Base-by-base conservation (phyloP, 768 basidiomycete species). In the Xanthoconium stramineum region DNA sequence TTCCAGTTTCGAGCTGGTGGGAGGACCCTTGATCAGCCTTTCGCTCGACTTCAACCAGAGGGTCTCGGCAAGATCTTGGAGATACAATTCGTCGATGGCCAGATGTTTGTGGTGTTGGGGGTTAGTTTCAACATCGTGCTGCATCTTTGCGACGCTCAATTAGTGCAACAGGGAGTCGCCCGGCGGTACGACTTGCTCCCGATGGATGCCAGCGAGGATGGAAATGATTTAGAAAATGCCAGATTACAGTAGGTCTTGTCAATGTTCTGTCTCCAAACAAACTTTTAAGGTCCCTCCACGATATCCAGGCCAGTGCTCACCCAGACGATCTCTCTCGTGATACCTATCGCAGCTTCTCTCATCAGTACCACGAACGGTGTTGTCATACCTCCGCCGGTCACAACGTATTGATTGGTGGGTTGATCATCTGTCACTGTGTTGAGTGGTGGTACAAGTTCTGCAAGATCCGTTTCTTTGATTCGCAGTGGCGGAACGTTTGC, bases 81-180 rank as follows among this genome's bases (percentile, higher is more conserved):
- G 0, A 61, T 64, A 5, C 66, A 55, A 40, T 59, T 72, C 15
- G 19, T 64, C 35, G 63, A 72, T 24, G 52, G 43, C 40, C 59
- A 69, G 47, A 51, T 56, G 1, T 42, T 72, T 39, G 61, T 61
- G 29, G 59, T 70, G 5, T 53, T 70, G 35, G 64, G 70, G 45
- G 68, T 69, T 35, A 17, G 70, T 69, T 24, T 44, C 6, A 0
- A 9, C 14, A 5, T 33, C 9, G 1, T 50, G 10, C 32, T 47
- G 19, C 6, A 17, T 11, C 15, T 35, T 37, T 49, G 13, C 49
- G 19, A 51, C 3, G 24, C 59, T 65, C 28, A 66, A 10, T 38
- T 32, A 29, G 12, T 24, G 39, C 29, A 6, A 19, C 45, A 68
- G 65, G 57, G 15, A 24, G 12, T 47, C 2, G 65, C 55, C 35